Conservation (phyloP, 2,329 filamentous ascomycete genomes). For the Penicillium sp. region DNA sequence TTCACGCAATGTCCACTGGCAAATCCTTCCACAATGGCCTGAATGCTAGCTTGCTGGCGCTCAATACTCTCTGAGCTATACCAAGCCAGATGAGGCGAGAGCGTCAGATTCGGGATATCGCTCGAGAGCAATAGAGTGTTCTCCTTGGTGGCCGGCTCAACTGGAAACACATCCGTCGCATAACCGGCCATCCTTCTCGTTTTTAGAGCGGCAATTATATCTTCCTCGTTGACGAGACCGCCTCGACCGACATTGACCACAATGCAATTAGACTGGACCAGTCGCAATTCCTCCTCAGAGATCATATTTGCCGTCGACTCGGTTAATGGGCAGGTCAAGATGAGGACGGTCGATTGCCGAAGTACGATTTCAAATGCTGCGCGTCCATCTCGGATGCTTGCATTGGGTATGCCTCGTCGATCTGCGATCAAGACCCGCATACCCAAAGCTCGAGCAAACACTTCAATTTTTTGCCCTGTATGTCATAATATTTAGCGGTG, state of each 20-base stretch:
- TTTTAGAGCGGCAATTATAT: not conserved
- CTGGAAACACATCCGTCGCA: not conserved
- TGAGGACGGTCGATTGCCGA: not conserved
- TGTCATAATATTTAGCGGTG: not conserved
- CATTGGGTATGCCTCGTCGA: not conserved
- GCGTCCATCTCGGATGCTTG: not conserved
- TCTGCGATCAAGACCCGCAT: not conserved
- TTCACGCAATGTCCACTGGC: not conserved
- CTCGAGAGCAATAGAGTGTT: not conserved
- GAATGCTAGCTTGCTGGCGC: not conserved
- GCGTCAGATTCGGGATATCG: not conserved
- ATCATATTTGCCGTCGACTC: not conserved
- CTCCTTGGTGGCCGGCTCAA: not conserved
- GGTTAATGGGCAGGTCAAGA: not conserved
- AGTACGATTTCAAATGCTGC: not conserved
- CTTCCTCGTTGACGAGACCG: not conserved
- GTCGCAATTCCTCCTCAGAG: not conserved
- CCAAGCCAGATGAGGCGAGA: not conserved
- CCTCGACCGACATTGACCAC: not conserved
- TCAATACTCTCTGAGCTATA: not conserved
- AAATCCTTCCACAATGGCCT: not conserved
- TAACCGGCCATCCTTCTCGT: not conserved
- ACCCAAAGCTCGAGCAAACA: not conserved
- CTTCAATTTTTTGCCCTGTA: not conserved
- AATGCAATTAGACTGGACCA: not conserved